Conservation (phyloP, 2,329 filamentous ascomycete genomes). For the Penicillium thymicola region DNA sequence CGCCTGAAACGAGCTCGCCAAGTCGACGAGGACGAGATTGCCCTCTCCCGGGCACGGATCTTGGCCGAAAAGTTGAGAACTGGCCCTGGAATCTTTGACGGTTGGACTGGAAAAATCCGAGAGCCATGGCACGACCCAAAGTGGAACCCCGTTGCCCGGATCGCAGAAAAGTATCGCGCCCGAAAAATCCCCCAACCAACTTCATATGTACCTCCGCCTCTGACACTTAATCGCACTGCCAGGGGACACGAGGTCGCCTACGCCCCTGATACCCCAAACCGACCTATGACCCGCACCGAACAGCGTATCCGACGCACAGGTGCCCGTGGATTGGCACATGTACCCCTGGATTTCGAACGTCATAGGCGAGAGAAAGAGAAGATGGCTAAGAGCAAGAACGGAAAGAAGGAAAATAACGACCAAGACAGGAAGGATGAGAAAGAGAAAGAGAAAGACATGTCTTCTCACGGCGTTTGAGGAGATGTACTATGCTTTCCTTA, state of each 20-base stretch:
- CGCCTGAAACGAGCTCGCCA: conserved; percentile 21
- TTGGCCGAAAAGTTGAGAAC: conserved; percentile 39
- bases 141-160: not conserved
- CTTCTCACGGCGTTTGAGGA: not conserved
- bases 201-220: not conserved
- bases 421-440: not conserved
- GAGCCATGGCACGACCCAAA: conserved; percentile 20
- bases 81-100: conserved; percentile 34
- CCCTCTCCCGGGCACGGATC: conserved; percentile 42
- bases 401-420: not conserved
- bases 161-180: conserved; percentile 3
- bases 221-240: not conserved
- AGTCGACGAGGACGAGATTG: conserved; percentile 43
- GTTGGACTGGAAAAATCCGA: conserved; percentile 22
- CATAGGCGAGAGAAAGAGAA: conserved; percentile 12
- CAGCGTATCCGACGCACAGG: conserved; percentile 43
- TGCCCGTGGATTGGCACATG: conserved; percentile 43
- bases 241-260: conserved; percentile 41
- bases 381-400: not conserved
- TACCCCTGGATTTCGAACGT: conserved; percentile 34
- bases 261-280: conserved; percentile 37
- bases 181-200: not conserved
- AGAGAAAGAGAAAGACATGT: not conserved
- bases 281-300: conserved; percentile 43
- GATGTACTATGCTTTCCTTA: not conserved